phyloP scores from a whole-genome alignment of 2,329 filamentous ascomycete species.

The Pseudocercospora ulei region DNA sequence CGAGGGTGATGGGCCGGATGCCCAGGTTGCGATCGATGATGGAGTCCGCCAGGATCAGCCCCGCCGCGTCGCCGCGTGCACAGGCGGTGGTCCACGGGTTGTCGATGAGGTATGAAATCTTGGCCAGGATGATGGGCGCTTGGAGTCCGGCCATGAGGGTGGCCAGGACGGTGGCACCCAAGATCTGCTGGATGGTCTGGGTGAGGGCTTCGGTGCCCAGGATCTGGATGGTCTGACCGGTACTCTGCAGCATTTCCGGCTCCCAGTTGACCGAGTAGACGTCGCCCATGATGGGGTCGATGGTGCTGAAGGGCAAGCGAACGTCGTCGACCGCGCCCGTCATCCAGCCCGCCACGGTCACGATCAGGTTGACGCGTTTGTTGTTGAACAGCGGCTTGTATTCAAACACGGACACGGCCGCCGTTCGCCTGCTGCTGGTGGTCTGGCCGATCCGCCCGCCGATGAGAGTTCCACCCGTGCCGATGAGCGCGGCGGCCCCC shows the following conservation, averaged over 20 bases:
- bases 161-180: slow-evolving; percentile 80
- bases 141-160: slow-evolving; percentile 87
- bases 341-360: slow-evolving; percentile 96
- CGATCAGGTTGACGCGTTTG: slow-evolving; percentile 88
- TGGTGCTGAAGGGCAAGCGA: slow-evolving; percentile 85
- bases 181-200: slow-evolving; percentile 87
- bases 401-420: slow-evolving; percentile 90
- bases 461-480: slow-evolving; percentile 74
- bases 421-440: slow-evolving; percentile 78
- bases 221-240: slow-evolving; percentile 98
- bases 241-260: slow-evolving; percentile 92
- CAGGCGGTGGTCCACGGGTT: slow-evolving; percentile 98
- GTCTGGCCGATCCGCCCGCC: slow-evolving; percentile 77
- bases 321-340: slow-evolving; percentile 96
- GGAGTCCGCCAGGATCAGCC: slow-evolving; percentile 87
- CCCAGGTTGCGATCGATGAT: slow-evolving; percentile 85
- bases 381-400: slow-evolving; percentile 96
- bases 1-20: slow-evolving; percentile 79
- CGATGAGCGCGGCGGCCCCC: slow-evolving; percentile 88
- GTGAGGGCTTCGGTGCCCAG: slow-evolving; percentile 94
- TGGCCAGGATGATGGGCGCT: slow-evolving; percentile 83
- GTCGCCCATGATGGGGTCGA: slow-evolving; percentile 96
- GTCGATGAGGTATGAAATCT: slow-evolving; percentile 91
- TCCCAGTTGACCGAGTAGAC: slow-evolving; percentile 97
- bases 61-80: slow-evolving; percentile 76